Evolutionary conservation across 805 yeast genomes (phyloP).

Genomic region (Cyberlindnera lachancei): DNA sequence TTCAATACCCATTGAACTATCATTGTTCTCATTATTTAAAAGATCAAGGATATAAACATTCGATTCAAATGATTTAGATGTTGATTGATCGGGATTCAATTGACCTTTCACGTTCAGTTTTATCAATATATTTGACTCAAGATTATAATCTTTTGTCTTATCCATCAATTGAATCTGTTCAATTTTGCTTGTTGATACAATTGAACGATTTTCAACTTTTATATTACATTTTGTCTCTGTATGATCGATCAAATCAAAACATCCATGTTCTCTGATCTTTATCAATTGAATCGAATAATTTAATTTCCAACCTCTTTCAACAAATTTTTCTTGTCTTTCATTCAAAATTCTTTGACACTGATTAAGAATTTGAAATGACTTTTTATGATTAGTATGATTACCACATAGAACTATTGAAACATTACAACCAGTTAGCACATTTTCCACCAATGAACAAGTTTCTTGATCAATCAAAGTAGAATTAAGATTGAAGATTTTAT

Average conservation of each 20-base stretch:
- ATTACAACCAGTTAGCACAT: slow-evolving; percentile 10
- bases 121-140: not conserved
- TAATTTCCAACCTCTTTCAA: slow-evolving; percentile 10
- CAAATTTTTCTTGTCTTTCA: slow-evolving; percentile 3
- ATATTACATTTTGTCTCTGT: slow-evolving; percentile 4
- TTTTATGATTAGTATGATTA: slow-evolving; percentile 2
- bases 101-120: not conserved
- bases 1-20: too few species aligned
- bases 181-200: slow-evolving; percentile 2
- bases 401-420: slow-evolving; percentile 8
- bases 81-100: slow-evolving; percentile 4
- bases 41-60: slow-evolving; percentile 8
- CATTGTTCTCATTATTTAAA: too few species aligned
- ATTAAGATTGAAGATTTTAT: slow-evolving; percentile 3
- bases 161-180: not conserved
- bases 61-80: slow-evolving; percentile 7
- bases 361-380: not conserved
- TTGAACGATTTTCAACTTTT: slow-evolving; percentile 11
- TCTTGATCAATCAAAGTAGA: slow-evolving; percentile 4
- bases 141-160: not conserved
- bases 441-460: slow-evolving; percentile 5
- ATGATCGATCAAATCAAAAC: slow-evolving; percentile 5
- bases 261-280: slow-evolving; percentile 9
- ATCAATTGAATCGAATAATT: slow-evolving; percentile 6
- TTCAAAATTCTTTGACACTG: not conserved